Base-by-base conservation (phyloP, 2,329 filamentous ascomycete genomes). In the Fusarium musae region DNA sequence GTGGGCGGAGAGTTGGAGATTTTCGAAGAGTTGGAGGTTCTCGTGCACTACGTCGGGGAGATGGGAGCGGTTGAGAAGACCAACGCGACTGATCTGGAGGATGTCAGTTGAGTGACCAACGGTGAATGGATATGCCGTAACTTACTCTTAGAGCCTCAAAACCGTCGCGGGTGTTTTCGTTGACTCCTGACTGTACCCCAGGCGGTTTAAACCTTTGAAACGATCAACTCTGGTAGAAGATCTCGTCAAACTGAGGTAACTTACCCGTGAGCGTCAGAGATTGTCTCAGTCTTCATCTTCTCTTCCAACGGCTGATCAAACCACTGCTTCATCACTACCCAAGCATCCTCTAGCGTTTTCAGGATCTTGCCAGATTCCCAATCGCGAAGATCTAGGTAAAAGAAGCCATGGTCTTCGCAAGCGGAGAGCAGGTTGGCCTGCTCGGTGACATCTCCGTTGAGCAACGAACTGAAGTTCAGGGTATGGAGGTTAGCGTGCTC, bases 191-290 rank as follows among this genome's bases (percentile, higher is more conserved):
- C 26, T 56, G 52, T 1, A 56, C 52, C 0, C 52, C 37, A 6
- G 52, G 52, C 7, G 52, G 52, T 4, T 56, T 56, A 4, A 56
- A 56, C 11, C 52, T 56, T 8, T 36, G 28, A 5, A 13, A 9
- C 3, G 3, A 23, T 56, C 0, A 56, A 6, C 5, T 0, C 2
- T 6, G 9, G 8, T 13, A 0, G 4, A 8, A 30, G 0, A 0
- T 7, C 8, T 13, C 4, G 1, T 1, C 8, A 21, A 10, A 9
- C 9, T 42, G 4, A 2, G 8, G 15, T 1, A 1, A 19, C 52
- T 12, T 42, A 56, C 52, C 52, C 52, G 1, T 56, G 52, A 7
- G 52, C 52, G 5, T 56, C 37, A 23, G 52, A 56, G 4, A 56
- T 43, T 0, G 52, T 56, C 37, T 56, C 37, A 8, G 37, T 56